Conservation (phyloP, 352 stramenopile genomes). For the Thalassiosira livingstoniorum region DNA sequence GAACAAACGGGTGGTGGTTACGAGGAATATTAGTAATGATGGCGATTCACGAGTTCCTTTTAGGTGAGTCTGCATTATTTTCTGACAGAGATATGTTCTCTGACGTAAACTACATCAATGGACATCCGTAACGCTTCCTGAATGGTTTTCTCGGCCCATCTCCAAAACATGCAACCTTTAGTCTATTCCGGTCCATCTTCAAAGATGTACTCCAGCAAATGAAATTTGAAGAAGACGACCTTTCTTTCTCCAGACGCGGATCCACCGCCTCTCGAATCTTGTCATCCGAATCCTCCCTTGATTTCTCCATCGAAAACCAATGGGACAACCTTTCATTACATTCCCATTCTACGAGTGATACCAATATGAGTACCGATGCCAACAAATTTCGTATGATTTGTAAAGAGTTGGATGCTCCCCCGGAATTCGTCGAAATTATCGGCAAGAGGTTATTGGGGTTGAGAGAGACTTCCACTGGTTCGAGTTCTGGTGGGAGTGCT, state of each 20-base stretch:
- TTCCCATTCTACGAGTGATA: constrained; percentile 52
- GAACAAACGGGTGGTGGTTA: constrained; percentile 61
- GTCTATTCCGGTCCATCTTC: constrained; percentile 66
- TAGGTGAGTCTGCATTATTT: constrained; percentile 39
- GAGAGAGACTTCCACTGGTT: constrained; percentile 14
- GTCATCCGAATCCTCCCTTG: not conserved
- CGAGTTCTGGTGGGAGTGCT: constrained; percentile 19
- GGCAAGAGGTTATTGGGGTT: constrained; percentile 58
- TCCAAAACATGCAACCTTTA: no score
- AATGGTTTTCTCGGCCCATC: constrained; percentile 2
- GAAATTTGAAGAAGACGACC: constrained; percentile 32
- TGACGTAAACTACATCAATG: not conserved
- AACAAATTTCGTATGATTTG: constrained; percentile 55
- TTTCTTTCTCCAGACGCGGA: constrained; percentile 15
- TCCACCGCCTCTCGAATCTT: constrained; percentile 8
- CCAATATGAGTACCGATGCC: constrained; percentile 38
- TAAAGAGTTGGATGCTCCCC: constrained; percentile 61
- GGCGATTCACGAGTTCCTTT: constrained; percentile 75
- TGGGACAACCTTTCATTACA: constrained; percentile 52
- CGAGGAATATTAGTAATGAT: constrained; percentile 68
- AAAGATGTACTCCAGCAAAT: constrained; percentile 49
- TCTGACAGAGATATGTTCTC: no score
- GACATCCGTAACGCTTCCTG: not conserved
- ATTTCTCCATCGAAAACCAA: constrained; percentile 39
- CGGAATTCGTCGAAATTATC: constrained; percentile 62